Conservation (phyloP, 306 rosid species). For the Quercus variabilis region DNA sequence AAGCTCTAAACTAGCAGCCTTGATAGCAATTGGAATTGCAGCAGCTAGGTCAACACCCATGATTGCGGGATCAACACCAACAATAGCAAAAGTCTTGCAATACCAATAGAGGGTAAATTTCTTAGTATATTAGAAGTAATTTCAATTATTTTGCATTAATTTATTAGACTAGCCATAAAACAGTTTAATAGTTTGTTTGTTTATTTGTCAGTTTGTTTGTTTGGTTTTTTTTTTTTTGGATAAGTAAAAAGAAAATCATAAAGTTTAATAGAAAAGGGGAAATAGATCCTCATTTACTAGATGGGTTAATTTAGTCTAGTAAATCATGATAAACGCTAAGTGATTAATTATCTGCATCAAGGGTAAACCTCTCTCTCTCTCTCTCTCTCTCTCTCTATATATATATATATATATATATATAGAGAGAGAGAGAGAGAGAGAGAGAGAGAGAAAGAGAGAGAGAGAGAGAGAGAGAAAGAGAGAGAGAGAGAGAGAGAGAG, state of each 20-base stretch:
- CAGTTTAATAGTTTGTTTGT: no score
- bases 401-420: no score
- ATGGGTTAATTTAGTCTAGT: not conserved
- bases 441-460: no score
- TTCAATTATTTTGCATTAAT: not conserved
- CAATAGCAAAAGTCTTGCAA: slow-evolving; percentile 72
- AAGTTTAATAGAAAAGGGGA: no score
- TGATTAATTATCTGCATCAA: not conserved
- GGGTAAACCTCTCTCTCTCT: no score
- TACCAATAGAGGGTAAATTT: slow-evolving; percentile 2
- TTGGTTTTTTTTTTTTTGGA: no score
- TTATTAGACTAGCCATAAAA: not conserved
- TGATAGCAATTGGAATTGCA: slow-evolving; percentile 89
- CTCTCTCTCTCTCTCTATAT: no score
- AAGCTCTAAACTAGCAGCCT: slow-evolving; percentile 87
- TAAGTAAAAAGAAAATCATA: no score
- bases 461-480: no score
- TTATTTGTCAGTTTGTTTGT: no score
- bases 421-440: no score
- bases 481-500: no score
- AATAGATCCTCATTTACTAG: not conserved
- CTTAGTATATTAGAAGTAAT: not conserved
- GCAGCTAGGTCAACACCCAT: slow-evolving; percentile 94
- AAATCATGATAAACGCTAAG: not conserved
- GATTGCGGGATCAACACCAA: slow-evolving; percentile 94